Evolutionary conservation across 2,329 filamentous ascomycete genomes (phyloP), one percentile per base, ranked within the genome.

Genomic region (Exophiala mesophila): DNA sequence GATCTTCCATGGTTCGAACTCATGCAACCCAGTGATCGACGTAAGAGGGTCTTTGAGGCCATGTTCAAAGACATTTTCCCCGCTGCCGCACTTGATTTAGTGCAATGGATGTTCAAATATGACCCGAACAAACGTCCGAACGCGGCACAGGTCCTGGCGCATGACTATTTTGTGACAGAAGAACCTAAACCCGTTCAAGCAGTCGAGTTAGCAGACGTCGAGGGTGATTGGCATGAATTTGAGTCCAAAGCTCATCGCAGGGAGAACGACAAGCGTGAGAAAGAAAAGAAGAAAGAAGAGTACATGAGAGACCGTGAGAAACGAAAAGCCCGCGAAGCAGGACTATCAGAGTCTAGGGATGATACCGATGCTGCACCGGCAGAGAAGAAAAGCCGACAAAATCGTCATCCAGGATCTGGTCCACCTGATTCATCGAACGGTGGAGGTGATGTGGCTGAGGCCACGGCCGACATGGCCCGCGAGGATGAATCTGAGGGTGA

Each of bases 191-290:
- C 89, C 16, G 77, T 77, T 57, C 87, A 94, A 59, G 86, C 88
- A 29, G 71, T 82, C 52, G 89, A 95, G 80, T 76, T 98, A 36
- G 80, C 83, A 46, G 72, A 82, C 36, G 75, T 98, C 20, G 80
- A 92, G 56, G 92, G 92, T 16, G 92, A 98, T 57, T 98, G 92
- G 92, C 92, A 98, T 61, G 92, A 98, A 62, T 95, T 97, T 58
- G 92, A 98, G 68, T 94, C 88, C 42, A 98, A 98, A 68, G 89
- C 88, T 12, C 73, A 95, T 18, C 77, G 92, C 21, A 92, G 92
- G 55, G 89, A 96, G 63, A 90, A 88, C 55, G 87, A 92, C 62
- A 78, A 47, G 24, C 46, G 78, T 41, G 78, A 82, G 47, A 72
- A 74, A 49, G 77, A 80, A 56, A 71, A 66, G 59, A 42, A 67